Percentiles rank a stretch among this genome's conserved stretches.
phyloP scores from a whole-genome alignment of 2,329 filamentous ascomycete genomes.

The Ophiostoma ulmi region DNA sequence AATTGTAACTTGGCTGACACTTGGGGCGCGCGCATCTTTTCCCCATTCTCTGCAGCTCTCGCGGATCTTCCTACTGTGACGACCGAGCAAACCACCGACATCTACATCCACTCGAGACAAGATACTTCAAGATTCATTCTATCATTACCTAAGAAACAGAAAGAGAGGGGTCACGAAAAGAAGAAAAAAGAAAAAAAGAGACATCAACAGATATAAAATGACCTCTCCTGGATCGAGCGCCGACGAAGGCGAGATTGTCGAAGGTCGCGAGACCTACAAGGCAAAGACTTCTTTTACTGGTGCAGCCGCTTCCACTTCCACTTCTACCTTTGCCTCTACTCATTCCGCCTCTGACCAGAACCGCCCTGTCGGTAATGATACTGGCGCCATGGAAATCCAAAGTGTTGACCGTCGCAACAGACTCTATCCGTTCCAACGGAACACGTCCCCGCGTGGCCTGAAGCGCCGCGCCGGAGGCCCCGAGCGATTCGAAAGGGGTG shows the following conservation, averaged over 20 bases:
- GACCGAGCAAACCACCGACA: constrained; percentile 7
- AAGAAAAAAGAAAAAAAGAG: neutral
- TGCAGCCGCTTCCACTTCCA: constrained; percentile 21
- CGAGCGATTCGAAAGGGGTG: constrained; percentile 26
- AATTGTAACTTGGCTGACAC: constrained; percentile 25
- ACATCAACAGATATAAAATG: constrained; percentile 28
- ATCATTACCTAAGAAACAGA: neutral
- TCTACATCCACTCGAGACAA: neutral
- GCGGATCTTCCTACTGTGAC: constrained; percentile 27
- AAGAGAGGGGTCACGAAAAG: neutral
- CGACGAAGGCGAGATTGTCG: constrained; percentile 82
- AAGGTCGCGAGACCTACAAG: constrained; percentile 62
- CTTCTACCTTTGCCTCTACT: constrained; percentile 2
- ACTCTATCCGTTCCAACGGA: constrained; percentile 50
- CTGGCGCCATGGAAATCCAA: constrained; percentile 57
- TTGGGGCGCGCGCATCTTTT: constrained; percentile 18
- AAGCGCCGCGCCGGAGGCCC: constrained; percentile 60
- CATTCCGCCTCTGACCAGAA: neutral
- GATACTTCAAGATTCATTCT: neutral
- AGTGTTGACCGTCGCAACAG: constrained; percentile 91
- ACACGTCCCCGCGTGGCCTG: constrained; percentile 58
- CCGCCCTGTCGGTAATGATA: neutral
- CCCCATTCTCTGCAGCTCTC: constrained; percentile 25
- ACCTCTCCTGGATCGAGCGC: constrained; percentile 51
- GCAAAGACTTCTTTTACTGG: constrained; percentile 65